Percentiles rank a stretch among this genome's conserved stretches.
phyloP scores from a whole-genome alignment of 2,329 filamentous ascomycete genomes.

The Mollisia scopiformis region DNA sequence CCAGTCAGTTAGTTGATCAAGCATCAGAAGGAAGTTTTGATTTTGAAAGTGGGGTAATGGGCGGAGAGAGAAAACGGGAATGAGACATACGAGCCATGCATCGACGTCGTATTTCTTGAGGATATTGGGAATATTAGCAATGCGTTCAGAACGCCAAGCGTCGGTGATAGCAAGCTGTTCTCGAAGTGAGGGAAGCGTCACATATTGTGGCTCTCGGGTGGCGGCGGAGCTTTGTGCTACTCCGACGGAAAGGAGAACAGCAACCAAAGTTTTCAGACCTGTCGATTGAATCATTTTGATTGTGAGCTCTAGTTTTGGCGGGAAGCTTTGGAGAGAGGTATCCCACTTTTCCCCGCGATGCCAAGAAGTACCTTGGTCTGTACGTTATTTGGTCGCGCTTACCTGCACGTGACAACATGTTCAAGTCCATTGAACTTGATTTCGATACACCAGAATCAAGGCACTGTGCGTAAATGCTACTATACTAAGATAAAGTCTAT shows the following conservation, averaged over 20 bases:
- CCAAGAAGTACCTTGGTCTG: background rate
- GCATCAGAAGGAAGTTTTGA: background rate
- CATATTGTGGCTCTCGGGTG: slow-evolving; percentile 26
- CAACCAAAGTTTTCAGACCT: background rate
- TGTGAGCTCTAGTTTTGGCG: background rate
- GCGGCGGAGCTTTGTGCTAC: background rate
- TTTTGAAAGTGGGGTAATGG: background rate
- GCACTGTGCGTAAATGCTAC: too few relatives aligned
- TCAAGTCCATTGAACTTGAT: too few relatives aligned
- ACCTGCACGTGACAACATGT: too few relatives aligned
- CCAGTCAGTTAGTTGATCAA: background rate
- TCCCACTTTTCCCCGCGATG: background rate
- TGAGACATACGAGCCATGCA: slow-evolving; percentile 48
- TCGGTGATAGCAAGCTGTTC: slow-evolving; percentile 49
- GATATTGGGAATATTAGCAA: slow-evolving; percentile 44
- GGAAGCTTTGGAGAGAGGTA: background rate
- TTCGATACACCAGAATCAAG: too few relatives aligned
- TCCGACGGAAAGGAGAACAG: background rate
- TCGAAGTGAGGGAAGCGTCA: slow-evolving; percentile 45
- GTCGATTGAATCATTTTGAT: background rate
- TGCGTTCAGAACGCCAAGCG: slow-evolving; percentile 47
- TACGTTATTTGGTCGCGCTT: background rate
- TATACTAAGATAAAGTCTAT: too few relatives aligned
- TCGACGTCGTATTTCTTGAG: slow-evolving; percentile 49
- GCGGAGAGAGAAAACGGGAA: background rate